A percentile compares a stretch with the other conserved stretches of the same genome.
Evolutionary conservation across 1,284 basidiomycete species (phyloP).

Genomic region (Ustilago bromivora): DNA sequence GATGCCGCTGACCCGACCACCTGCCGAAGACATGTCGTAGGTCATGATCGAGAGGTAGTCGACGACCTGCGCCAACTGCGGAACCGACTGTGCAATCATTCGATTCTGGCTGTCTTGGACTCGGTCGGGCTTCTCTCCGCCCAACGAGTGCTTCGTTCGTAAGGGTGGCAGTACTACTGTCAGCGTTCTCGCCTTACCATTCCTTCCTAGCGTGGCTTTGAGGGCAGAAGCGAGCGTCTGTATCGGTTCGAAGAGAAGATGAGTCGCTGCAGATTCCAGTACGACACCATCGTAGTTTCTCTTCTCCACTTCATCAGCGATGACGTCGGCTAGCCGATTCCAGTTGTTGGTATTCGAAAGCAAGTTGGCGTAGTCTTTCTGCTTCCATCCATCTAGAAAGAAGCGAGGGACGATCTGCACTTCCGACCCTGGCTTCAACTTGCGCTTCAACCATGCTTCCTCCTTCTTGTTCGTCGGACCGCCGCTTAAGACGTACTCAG

Average conservation of each 20-base stretch:
- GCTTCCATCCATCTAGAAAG: constrained; percentile 46
- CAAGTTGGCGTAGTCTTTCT: constrained; percentile 41
- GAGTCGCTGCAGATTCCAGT: constrained; percentile 42
- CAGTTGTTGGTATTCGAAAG: constrained; percentile 31
- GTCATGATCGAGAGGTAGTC: constrained; percentile 57
- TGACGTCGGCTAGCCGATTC: constrained; percentile 17
- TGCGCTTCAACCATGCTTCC: constrained; percentile 27
- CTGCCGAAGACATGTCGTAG: constrained; percentile 50
- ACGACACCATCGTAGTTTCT: constrained; percentile 40
- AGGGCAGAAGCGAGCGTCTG: constrained; percentile 10
- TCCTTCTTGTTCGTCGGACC: constrained; percentile 27
- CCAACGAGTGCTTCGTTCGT: constrained; percentile 21
- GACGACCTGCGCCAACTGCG: constrained; percentile 36
- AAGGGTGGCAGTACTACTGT: constrained; percentile 46
- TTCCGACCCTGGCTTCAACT: not conserved
- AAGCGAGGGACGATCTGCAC: constrained; percentile 46
- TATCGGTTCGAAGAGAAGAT: constrained; percentile 48
- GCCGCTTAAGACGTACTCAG: constrained; percentile 40
- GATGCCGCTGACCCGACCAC: constrained; percentile 16
- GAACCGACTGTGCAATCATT: constrained; percentile 45
- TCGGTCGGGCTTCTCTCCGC: constrained; percentile 9
- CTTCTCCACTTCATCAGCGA: constrained; percentile 23
- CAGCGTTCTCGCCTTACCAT: constrained; percentile 6
- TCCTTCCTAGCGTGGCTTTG: not conserved
- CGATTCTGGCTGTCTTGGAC: constrained; percentile 31